These are phyloP conservation scores for Rhizopogon roseolus DNA, from an alignment of 768 basidiomycete genomes.

Conservation along the genomic window DNA sequence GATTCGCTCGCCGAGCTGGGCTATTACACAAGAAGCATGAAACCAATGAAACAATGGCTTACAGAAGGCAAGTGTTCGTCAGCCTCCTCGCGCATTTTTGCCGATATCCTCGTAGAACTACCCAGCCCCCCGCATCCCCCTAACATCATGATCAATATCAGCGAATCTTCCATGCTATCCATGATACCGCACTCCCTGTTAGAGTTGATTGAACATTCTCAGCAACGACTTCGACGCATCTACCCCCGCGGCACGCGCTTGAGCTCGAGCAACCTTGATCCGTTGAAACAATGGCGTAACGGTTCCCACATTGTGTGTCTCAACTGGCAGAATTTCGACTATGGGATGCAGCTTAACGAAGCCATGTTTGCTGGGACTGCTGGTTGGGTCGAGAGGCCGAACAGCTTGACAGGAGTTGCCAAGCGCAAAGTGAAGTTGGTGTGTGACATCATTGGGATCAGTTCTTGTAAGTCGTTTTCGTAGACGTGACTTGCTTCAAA, in stretches of 20 bases:
- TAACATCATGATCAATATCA: slow-evolving; percentile 57
- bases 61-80: slow-evolving; percentile 24
- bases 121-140: slow-evolving; percentile 17
- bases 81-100: not conserved
- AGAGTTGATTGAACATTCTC: slow-evolving; percentile 38
- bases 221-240: slow-evolving; percentile 45
- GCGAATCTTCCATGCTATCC: slow-evolving; percentile 41
- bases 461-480: slow-evolving; percentile 31
- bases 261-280: slow-evolving; percentile 49
- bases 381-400: slow-evolving; percentile 54
- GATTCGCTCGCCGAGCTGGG: slow-evolving; percentile 51
- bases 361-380: slow-evolving; percentile 53
- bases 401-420: slow-evolving; percentile 17
- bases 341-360: slow-evolving; percentile 56
- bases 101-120: slow-evolving; percentile 3
- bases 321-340: slow-evolving; percentile 63
- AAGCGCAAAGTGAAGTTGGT: slow-evolving; percentile 16
- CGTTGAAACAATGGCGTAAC: slow-evolving; percentile 47
- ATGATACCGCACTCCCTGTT: slow-evolving; percentile 33
- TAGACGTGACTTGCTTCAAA: not conserved
- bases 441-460: slow-evolving; percentile 39
- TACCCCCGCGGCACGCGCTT: slow-evolving; percentile 57
- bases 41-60: slow-evolving; percentile 51
- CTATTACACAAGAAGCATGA: slow-evolving; percentile 59
- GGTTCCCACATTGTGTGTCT: slow-evolving; percentile 55